Evolutionary conservation across 2,329 filamentous ascomycete species (phyloP), one percentile per base, ranked within the genome.

Genomic region (Exophiala sp.): DNA sequence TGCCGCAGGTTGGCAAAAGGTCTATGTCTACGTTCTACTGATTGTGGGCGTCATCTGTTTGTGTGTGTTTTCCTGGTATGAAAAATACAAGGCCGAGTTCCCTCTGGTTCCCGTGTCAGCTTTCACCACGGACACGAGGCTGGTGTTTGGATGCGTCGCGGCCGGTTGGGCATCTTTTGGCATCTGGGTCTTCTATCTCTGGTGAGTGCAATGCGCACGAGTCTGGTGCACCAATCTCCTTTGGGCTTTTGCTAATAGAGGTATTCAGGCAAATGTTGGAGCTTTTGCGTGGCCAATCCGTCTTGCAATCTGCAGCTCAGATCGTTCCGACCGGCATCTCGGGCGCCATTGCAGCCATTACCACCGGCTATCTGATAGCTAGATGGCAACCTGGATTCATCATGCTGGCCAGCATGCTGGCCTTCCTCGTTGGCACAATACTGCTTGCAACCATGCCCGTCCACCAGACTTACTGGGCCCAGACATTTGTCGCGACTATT

Each of bases 391-490:
- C 56, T 16, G 57, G 53, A 10, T 48, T 39, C 27, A 50, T 59
- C 42, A 58, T 58, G 47, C 45, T 54, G 38, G 44, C 51, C 32
- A 53, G 48, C n/a, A 54, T 56, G 46, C 38, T 44, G 10, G 44
- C 47, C 2, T 58, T 58, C 24, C 8, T 53, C 30, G 46, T 43
- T 13, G 56, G 56, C 23, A 49, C 29, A 11, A 46, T 57, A 18
- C 24, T 58, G 38, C 35, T 54, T 13, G 54, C 43, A 10, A 58
- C 53, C 4, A 43, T 49, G 42, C 55, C 55, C 10, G 53, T 56
- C 18, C 4, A 47, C 2, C 53, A 83, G 62, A 72, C 66, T 1
- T 85, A 83, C 65, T 85, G 81, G 81, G 67, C 68, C 13, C 79
- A 82, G 53, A 70, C 74, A 1, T 84, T 85, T 32, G 69, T 81